phyloP scores from a whole-genome alignment of 192 early-diverging fungal genomes.

The Polychytrium aggregatum region DNA sequence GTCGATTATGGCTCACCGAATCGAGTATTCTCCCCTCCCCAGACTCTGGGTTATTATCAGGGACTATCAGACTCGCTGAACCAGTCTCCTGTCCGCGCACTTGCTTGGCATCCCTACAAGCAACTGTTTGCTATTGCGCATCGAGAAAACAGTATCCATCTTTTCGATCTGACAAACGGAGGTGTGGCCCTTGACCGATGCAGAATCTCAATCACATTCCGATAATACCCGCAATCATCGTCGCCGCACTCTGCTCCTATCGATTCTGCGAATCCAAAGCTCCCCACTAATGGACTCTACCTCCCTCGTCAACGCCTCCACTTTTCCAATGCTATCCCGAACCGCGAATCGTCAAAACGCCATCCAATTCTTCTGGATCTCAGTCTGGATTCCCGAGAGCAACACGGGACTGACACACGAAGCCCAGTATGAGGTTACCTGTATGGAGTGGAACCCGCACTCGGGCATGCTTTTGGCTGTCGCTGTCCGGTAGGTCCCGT shows the following conservation, averaged over 20 bases:
- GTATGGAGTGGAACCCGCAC: constrained; percentile 36
- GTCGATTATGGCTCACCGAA: not conserved
- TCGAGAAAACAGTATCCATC: constrained; percentile 47
- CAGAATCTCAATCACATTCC: not conserved
- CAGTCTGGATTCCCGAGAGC: constrained; percentile 23
- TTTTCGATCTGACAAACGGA: constrained; percentile 55
- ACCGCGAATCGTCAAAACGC: not conserved
- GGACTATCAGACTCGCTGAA: not conserved
- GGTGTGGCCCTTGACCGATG: constrained; percentile 22
- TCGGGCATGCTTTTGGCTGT: constrained; percentile 29
- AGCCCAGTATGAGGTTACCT: constrained; percentile 29
- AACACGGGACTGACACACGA: constrained; percentile 18
- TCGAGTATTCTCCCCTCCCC: not conserved
- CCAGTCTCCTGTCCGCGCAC: constrained; percentile 26
- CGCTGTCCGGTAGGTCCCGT: constrained; percentile 35
- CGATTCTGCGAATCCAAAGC: too few species aligned
- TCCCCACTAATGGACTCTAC: not conserved
- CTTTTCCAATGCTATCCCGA: not conserved
- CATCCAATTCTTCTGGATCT: not conserved
- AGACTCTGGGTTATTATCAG: not conserved
- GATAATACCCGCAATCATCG: not conserved
- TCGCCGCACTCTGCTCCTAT: not conserved
- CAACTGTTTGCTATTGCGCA: constrained; percentile 59
- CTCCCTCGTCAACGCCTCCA: not conserved
- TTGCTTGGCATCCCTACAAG: constrained; percentile 68